phyloP scores from a whole-genome alignment of 495 filamentous ascomycete genomes.

The Amniculicola lignicola region DNA sequence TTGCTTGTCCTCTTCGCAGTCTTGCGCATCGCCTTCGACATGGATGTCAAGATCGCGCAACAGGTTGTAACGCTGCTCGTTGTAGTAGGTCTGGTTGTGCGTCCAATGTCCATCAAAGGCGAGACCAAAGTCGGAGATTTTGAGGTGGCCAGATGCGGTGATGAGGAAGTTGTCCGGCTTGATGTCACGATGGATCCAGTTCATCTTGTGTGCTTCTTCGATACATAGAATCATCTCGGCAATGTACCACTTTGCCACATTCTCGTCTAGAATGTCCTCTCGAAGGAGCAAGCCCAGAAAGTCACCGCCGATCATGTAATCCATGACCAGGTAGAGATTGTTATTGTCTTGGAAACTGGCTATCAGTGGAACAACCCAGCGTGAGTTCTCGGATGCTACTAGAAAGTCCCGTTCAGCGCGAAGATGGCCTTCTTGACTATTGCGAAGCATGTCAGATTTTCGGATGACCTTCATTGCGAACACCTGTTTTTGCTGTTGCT shows the following conservation, averaged over 20 bases:
- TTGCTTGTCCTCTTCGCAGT: constrained; percentile 55
- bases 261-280: constrained; percentile 73
- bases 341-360: constrained; percentile 82
- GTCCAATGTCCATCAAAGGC: constrained; percentile 95
- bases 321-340: constrained; percentile 90
- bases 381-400: constrained; percentile 74
- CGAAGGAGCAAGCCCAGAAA: constrained; percentile 83
- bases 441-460: constrained; percentile 84
- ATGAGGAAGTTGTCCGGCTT: constrained; percentile 98
- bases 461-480: constrained; percentile 97
- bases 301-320: constrained; percentile 95
- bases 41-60: constrained; percentile 70
- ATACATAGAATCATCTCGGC: constrained; percentile 95
- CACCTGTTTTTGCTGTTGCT: constrained; percentile 53
- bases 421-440: constrained; percentile 87
- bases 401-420: constrained; percentile 89
- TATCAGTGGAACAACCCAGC: constrained; percentile 85
- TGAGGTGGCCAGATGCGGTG: constrained; percentile 80
- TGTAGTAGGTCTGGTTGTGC: constrained; percentile 81
- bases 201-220: constrained; percentile 82
- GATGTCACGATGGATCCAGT: constrained; percentile 90
- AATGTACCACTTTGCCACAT: constrained; percentile 76
- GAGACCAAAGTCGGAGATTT: constrained; percentile 92
- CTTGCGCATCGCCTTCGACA: constrained; percentile 71
- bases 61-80: constrained; percentile 73